These are phyloP conservation scores for Chlorella ohadii DNA, from an alignment of 139 green algal species.

Conservation along the genomic window DNA sequence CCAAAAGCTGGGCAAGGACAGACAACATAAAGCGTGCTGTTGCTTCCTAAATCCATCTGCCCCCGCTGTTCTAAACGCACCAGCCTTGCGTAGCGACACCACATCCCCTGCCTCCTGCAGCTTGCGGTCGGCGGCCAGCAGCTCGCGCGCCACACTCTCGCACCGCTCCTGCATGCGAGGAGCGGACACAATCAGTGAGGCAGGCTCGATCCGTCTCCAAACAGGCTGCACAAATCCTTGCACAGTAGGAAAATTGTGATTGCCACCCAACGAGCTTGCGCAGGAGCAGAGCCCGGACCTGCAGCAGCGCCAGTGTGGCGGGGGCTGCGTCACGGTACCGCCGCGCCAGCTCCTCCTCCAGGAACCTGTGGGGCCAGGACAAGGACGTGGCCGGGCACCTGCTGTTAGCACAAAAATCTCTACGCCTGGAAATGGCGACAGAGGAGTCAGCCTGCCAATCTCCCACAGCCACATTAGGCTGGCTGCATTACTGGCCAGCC, in stretches of 20 bases:
- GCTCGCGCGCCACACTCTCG: conserved; percentile 66
- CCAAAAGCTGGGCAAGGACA: background rate
- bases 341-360: conserved; percentile 86
- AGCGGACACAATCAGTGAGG: no score
- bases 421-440: no score
- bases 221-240: no score
- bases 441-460: no score
- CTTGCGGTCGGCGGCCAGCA: conserved; percentile 66
- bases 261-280: no score
- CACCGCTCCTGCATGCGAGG: conserved; percentile 72
- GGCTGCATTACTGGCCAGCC: background rate
- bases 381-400: background rate
- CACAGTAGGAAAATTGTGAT: no score
- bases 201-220: no score
- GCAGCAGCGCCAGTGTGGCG: conserved; percentile 83
- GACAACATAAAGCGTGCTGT: no score
- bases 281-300: no score
- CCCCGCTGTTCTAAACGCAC: no score
- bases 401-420: background rate
- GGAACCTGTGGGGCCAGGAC: conserved; percentile 58
- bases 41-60: no score
- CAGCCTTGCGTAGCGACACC: conserved; percentile 64
- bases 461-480: no score
- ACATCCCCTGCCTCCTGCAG: conserved; percentile 81
- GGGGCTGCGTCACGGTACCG: conserved; percentile 90